These are phyloP conservation scores for Batkoa obscura DNA, from an alignment of 371 early-diverging fungal genomes.

Conservation along the genomic window DNA sequence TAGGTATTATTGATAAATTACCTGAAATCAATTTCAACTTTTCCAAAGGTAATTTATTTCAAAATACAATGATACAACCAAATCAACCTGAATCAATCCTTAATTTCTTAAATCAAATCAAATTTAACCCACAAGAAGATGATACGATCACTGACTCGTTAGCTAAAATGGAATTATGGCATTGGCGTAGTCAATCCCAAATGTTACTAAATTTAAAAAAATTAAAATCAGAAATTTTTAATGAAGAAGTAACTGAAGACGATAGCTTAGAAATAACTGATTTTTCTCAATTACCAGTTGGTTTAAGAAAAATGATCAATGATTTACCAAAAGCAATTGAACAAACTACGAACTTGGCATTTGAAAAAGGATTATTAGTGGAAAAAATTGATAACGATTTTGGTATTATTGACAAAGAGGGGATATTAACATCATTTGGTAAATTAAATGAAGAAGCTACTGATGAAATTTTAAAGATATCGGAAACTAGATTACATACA, in stretches of 20 bases:
- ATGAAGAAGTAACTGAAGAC: background rate
- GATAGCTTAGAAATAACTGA: background rate
- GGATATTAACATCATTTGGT: too few species aligned
- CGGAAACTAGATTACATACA: too few species aligned
- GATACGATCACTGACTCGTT: background rate
- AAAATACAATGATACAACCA: background rate
- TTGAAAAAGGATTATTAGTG: background rate
- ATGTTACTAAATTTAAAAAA: background rate
- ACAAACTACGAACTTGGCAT: background rate
- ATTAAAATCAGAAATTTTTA: background rate
- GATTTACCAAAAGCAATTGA: background rate
- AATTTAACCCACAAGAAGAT: background rate
- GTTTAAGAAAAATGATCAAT: background rate
- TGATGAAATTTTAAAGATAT: too few species aligned
- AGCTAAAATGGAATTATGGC: background rate
- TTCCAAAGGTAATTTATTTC: background rate
- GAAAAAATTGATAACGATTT: background rate
- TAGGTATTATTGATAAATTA: background rate
- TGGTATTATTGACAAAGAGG: background rate
- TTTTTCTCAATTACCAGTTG: background rate
- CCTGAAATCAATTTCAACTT: background rate
- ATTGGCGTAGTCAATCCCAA: slow-evolving; percentile 2
- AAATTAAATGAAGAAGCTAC: too few species aligned
- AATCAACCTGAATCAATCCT: background rate
- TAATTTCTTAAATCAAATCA: background rate